Evolutionary conservation across 2,329 filamentous ascomycete genomes (phyloP).

Genomic region (Orbilia brochopaga): DNA sequence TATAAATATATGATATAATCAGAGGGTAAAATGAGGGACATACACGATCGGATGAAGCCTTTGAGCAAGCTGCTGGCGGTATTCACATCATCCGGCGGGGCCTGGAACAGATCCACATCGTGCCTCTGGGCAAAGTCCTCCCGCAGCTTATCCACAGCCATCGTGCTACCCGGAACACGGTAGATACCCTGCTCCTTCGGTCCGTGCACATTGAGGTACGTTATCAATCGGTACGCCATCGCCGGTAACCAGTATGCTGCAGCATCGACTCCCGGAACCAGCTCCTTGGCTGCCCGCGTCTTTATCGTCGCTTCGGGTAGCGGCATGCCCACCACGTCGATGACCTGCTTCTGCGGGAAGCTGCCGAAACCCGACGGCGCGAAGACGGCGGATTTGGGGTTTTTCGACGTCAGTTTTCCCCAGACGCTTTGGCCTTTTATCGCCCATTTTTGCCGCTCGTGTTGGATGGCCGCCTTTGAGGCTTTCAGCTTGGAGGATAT

Average conservation of each 20-base stretch:
- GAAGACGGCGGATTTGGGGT: conserved; percentile 47
- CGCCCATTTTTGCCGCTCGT: conserved; percentile 35
- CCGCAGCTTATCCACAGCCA: conserved; percentile 54
- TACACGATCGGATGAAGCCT: conserved; percentile 54
- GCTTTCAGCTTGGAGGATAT: conserved; percentile 48
- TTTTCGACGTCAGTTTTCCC: conserved; percentile 48
- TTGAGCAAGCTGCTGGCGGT: conserved; percentile 55
- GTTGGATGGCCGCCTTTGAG: conserved; percentile 36
- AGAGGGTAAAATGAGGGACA: conserved; percentile 11
- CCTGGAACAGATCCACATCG: conserved; percentile 55
- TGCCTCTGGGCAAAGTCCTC: conserved; percentile 54
- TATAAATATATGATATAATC: not conserved
- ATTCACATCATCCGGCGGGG: conserved; percentile 55
- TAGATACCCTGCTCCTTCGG: conserved; percentile 55
- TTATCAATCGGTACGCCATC: conserved; percentile 54
- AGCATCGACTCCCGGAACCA: conserved; percentile 53
- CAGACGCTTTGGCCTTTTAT: conserved; percentile 41
- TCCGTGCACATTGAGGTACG: conserved; percentile 55
- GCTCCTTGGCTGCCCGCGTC: conserved; percentile 54
- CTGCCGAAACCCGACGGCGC: conserved; percentile 32
- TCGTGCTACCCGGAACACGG: conserved; percentile 54
- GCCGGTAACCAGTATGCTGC: conserved; percentile 55
- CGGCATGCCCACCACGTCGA: conserved; percentile 55
- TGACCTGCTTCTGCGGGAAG: conserved; percentile 39
- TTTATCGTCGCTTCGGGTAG: conserved; percentile 54